Evolutionary conservation across 805 yeast species (phyloP).

Genomic region (Starmerella stigmatis): DNA sequence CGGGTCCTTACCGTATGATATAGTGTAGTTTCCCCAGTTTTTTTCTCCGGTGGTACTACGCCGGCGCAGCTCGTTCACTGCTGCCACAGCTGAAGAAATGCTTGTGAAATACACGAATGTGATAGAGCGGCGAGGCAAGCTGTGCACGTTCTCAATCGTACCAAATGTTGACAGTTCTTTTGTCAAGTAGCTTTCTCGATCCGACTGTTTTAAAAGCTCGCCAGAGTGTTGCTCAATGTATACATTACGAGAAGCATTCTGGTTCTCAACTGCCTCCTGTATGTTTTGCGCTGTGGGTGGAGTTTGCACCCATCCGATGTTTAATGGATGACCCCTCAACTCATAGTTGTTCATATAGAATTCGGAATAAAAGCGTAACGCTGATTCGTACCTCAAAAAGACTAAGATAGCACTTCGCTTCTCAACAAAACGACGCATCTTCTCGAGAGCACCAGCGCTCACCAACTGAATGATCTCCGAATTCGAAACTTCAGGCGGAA

Average conservation of each 20-base stretch:
- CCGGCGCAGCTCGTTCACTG: conserved; percentile 60
- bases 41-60: conserved; percentile 20
- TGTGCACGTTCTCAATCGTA: conserved; percentile 89
- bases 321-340: conserved; percentile 68
- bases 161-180: conserved; percentile 73
- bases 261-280: conserved; percentile 56
- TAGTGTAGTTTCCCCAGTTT: conserved; percentile 70
- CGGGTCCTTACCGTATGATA: conserved; percentile 41
- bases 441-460: conserved; percentile 33
- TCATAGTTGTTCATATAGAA: conserved; percentile 75
- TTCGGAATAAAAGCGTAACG: conserved; percentile 85
- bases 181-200: conserved; percentile 3
- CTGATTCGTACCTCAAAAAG: conserved; percentile 79
- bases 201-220: background rate
- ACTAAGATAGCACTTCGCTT: conserved; percentile 36
- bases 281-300: conserved; percentile 66
- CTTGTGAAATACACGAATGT: conserved; percentile 87
- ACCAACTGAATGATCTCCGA: conserved; percentile 77
- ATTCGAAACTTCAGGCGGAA: conserved; percentile 71
- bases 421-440: background rate
- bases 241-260: conserved; percentile 85
- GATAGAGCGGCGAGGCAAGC: conserved; percentile 70
- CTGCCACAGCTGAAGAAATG: conserved; percentile 62
- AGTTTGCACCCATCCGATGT: conserved; percentile 90
- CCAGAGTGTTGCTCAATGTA: conserved; percentile 49